Base-by-base conservation (phyloP, 2,329 filamentous ascomycete genomes). In the Fusarium sarcochroum region DNA sequence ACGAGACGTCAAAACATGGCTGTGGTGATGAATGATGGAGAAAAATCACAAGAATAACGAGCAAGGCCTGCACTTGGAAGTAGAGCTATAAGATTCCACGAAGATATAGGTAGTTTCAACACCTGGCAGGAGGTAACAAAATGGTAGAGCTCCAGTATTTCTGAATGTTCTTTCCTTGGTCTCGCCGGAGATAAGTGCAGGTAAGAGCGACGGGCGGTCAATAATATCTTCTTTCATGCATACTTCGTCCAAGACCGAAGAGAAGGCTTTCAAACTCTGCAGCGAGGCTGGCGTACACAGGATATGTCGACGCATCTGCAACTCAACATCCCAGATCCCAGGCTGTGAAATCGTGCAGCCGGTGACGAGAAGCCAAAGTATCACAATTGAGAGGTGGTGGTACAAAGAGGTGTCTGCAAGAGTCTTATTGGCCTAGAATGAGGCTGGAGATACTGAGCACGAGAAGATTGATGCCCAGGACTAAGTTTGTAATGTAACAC, bases 1-100 rank as follows among this genome's bases (percentile, higher is more conserved):
- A 49, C 35, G 56, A 70, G 55, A 67, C 73, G 73, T 79, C 80
- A 80, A 80, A 78, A 75, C 80, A 83, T 83, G 74, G 58, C 52
- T 58, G 56, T 45, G 47, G 51, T 55, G 63, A 78, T 81, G 74
- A 68, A 76, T 73, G 74, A 75, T 73, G 71, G 71, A 49, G 68
- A 72, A 51, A 66, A 47, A 49, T 58, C 58, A 58, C 47, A 17
- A 64, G 50, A 25, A 50, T 47, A 48, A 58, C 37, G 25, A 48
- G 34, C 30, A n/a, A 35, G 44, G 10, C n/a, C 55, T 27, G 40
- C 25, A 23, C n/a, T 34, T 44, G 11, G 18, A 50, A 42, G 25
- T 11, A 56, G 34, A 44, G 37, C 38, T n/a, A 23, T 17, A 44
- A 45, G 32, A 30, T 5, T 25, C 45, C 44, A 56, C 25, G 17